Evolutionary conservation across 2,329 filamentous ascomycete species (phyloP), one percentile per base, ranked within the genome.

Genomic region (Calonectria pteridis): DNA sequence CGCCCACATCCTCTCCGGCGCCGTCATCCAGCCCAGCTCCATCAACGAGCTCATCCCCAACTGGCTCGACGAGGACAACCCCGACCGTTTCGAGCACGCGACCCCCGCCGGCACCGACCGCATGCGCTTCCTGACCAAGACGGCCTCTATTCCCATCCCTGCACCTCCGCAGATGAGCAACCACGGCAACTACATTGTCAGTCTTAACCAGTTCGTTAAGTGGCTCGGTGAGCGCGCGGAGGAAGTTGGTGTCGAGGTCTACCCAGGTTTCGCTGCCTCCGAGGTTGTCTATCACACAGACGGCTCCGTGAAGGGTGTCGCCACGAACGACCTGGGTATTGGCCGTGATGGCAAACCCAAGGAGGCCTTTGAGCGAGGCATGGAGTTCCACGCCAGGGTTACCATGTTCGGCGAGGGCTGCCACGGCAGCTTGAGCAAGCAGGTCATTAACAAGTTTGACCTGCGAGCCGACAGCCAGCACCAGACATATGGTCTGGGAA

Each of bases 191-290:
- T 98, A 97, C 85, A 99, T 99, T 78, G 92, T 99, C 81, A 98
- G 95, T 82, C 87, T 99, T 81, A 98, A 97, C 84, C 95, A 98
- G 84, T 93, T 99, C 82, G 94, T 94, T 71, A 97, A 96, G 85
- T 99, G 97, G 97, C 89, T 99, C 3, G 96, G 95, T 63, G 97
- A 98, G 84, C 92, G 96, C 62, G 97, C 97, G n/a, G 97, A 99
- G 85, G 97, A 98, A 86, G 83, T 97, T 35, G 97, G 97, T 37
- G 97, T 99, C 33, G 97, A 99, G 85, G 91, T 99, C 16, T 99
- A 98, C 81, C 94, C 97, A 4, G 97, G 97, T 2, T 99, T 99
- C 81, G 96, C 97, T 18, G 97, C 96, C 4, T 95, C 95, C 31
- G 97, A 99, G 86, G 91, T 99, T 5, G 88, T 99, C 18, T 99